Conservation (phyloP, 441 rosid genomes). For the Biscutella laevigata region DNA sequence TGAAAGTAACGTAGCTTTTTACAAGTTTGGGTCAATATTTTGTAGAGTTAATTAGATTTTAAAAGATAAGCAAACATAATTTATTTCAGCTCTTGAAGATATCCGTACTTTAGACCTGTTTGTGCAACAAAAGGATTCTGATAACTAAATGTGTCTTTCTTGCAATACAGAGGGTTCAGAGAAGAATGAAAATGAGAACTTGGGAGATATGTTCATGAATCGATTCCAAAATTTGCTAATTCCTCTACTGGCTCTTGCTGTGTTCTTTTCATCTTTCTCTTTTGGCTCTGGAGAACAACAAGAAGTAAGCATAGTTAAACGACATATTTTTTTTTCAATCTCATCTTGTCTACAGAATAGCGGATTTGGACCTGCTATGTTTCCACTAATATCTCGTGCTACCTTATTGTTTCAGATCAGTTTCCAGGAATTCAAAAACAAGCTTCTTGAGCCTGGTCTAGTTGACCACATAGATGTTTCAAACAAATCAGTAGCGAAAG, state of each 20-base stretch:
- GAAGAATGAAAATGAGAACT: conserved; percentile 39
- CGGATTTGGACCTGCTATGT: neutral
- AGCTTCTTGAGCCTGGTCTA: conserved; percentile 64
- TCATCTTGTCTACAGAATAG: neutral
- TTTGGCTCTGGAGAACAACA: conserved; percentile 44
- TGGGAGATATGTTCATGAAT: conserved; percentile 40
- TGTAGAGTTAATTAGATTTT: neutral
- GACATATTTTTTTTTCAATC: neutral
- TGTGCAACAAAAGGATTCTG: neutral
- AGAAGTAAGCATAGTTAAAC: conserved; percentile 35
- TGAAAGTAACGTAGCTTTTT: neutral
- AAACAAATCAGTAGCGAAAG: conserved; percentile 62
- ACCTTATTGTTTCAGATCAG: conserved; percentile 40
- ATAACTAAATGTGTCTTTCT: neutral
- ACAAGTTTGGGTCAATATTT: neutral
- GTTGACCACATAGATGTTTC: conserved; percentile 69
- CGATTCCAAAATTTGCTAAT: conserved; percentile 40
- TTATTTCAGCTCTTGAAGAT: neutral
- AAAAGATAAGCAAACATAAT: too few relatives aligned
- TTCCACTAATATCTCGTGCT: conserved; percentile 2
- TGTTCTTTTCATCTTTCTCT: conserved; percentile 41
- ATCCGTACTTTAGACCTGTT: neutral
- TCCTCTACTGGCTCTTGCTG: conserved; percentile 46
- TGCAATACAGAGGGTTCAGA: conserved; percentile 59
- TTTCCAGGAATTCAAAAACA: conserved; percentile 71